Percentiles rank a stretch among this genome's conserved stretches.
Evolutionary conservation across 768 basidiomycete species (phyloP).

Genomic region (Neoboletus magnificus): DNA sequence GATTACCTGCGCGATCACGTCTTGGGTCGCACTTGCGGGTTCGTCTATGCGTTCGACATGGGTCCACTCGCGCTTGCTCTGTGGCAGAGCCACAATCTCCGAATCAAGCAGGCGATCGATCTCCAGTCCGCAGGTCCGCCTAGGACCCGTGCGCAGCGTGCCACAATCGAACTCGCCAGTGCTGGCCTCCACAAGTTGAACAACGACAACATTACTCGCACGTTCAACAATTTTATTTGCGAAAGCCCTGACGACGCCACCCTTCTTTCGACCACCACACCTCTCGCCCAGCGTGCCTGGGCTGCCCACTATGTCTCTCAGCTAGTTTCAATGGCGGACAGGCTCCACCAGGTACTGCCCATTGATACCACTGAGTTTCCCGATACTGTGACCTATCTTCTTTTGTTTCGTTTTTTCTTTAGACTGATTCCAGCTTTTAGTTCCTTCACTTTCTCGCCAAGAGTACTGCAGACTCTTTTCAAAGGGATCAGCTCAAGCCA

Average conservation of each 20-base stretch:
- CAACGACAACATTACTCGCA: constrained; percentile 14
- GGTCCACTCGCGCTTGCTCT: constrained; percentile 28
- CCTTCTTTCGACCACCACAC: constrained; percentile 2
- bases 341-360: constrained; percentile 20
- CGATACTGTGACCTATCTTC: constrained; percentile 14
- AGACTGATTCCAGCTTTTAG: constrained; percentile 10
- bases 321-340: constrained; percentile 18
- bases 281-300: constrained; percentile 33
- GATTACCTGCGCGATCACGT: constrained; percentile 30
- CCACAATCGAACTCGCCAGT: constrained; percentile 16
- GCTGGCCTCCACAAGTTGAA: constrained; percentile 10
- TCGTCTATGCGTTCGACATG: constrained; percentile 31
- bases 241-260: not conserved
- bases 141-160: constrained; percentile 16
- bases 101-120: constrained; percentile 34
- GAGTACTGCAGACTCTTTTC: constrained; percentile 23
- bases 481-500: constrained; percentile 28
- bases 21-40: constrained; percentile 27
- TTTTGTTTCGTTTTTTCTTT: not conserved
- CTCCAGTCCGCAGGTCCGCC: constrained; percentile 21
- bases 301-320: constrained; percentile 30
- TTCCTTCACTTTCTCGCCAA: constrained; percentile 28
- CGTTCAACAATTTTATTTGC: constrained; percentile 11
- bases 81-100: constrained; percentile 31
- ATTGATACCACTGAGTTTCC: constrained; percentile 27